Conservation (phyloP, 306 rosid genomes). For the Morella rubra region DNA sequence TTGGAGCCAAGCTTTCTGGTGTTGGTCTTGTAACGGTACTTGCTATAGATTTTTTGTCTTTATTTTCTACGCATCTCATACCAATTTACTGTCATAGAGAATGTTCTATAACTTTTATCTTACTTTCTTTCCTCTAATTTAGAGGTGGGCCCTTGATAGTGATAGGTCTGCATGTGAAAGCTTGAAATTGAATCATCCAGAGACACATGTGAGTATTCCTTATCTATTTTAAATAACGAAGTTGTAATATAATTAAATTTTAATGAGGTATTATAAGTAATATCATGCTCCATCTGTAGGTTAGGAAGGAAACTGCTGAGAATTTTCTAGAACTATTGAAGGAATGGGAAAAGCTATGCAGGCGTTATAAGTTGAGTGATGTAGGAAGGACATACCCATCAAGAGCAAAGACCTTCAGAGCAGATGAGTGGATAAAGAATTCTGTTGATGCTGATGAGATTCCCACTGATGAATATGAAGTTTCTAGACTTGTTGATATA, state of each 20-base stretch:
- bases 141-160: slow-evolving; percentile 93
- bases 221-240: slow-evolving; percentile 20
- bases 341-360: slow-evolving; percentile 89
- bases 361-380: slow-evolving; percentile 39
- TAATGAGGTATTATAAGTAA: slow-evolving; percentile 15
- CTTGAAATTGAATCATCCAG: slow-evolving; percentile 80
- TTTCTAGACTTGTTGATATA: slow-evolving; percentile 67
- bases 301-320: slow-evolving; percentile 86
- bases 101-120: slow-evolving; percentile 21
- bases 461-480: slow-evolving; percentile 50
- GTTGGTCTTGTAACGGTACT: slow-evolving; percentile 76
- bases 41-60: slow-evolving; percentile 1
- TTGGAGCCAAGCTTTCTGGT: slow-evolving; percentile 75
- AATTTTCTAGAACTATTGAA: slow-evolving; percentile 72
- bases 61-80: slow-evolving; percentile 17
- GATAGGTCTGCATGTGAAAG: slow-evolving; percentile 70
- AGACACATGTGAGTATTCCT: slow-evolving; percentile 56
- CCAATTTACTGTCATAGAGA: slow-evolving; percentile 11
- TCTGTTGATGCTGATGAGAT: slow-evolving; percentile 29
- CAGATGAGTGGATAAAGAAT: slow-evolving; percentile 20
- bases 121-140: slow-evolving; percentile 30
- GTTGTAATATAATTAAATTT: neutral
- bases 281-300: slow-evolving; percentile 43
- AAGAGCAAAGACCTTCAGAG: slow-evolving; percentile 33
- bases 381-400: slow-evolving; percentile 28